Conservation (phyloP, 2,329 filamentous ascomycete genomes). For the Leptographium lundbergii region DNA sequence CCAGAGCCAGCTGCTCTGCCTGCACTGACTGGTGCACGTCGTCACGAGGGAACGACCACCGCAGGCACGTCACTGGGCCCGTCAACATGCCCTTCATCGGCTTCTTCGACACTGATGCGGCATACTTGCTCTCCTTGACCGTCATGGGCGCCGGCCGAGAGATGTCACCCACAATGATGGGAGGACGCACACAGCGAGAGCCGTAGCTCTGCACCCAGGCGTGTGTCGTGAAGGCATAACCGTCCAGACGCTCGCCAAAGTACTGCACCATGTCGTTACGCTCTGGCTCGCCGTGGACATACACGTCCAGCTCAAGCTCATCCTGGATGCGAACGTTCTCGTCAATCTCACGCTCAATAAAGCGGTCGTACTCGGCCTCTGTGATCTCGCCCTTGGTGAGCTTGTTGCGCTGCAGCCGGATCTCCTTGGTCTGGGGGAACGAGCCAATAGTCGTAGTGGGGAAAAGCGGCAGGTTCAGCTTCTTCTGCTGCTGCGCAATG, state of each 20-base stretch:
- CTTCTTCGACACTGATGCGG: constrained; percentile 89
- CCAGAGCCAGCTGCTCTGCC: constrained; percentile 95
- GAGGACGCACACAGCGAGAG: constrained; percentile 94
- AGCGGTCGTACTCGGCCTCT: constrained; percentile 85
- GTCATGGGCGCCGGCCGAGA: constrained; percentile 96
- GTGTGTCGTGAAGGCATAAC: constrained; percentile 98
- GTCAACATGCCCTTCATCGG: constrained; percentile 99
- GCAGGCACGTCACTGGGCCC: constrained; percentile 94
- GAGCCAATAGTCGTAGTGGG: constrained; percentile 98
- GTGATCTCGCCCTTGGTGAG: constrained; percentile 98
- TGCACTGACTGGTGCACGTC: constrained; percentile 98
- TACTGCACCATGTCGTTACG: constrained; percentile 99
- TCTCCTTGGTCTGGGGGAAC: constrained; percentile 99
- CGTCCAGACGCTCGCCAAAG: constrained; percentile 94
- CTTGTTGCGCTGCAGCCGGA: constrained; percentile 92
- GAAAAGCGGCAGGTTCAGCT: constrained; percentile 91
- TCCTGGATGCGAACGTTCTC: constrained; percentile 95
- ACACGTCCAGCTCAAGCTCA: constrained; percentile 93
- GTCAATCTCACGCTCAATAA: constrained; percentile 98
- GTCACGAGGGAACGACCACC: constrained; percentile 99
- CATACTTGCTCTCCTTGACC: constrained; percentile 99
- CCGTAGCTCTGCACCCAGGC: constrained; percentile 97
- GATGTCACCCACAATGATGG: constrained; percentile 97
- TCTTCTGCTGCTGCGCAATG: constrained; percentile 79
- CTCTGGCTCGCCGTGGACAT: constrained; percentile 97